Evolutionary conservation across 1,284 basidiomycete species (phyloP).

Genomic region (Ustilago shanxiensis): DNA sequence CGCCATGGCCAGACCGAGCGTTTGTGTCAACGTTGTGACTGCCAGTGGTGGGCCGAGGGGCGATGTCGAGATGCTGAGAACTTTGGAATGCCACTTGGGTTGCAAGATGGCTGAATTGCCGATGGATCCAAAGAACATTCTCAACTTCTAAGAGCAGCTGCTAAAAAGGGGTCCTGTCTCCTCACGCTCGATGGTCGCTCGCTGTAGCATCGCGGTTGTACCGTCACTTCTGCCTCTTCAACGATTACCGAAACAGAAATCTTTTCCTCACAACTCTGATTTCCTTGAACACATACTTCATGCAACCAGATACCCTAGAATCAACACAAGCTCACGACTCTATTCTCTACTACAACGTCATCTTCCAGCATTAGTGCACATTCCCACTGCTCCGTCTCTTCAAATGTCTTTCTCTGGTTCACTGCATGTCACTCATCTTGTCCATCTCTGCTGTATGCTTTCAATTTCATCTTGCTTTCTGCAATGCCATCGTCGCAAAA

Average conservation of each 20-base stretch:
- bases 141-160: constrained; percentile 47
- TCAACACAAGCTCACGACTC: background rate
- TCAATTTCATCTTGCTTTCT: background rate
- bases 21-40: constrained; percentile 94
- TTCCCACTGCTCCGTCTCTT: background rate
- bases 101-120: constrained; percentile 63
- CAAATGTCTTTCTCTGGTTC: background rate
- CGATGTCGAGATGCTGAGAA: constrained; percentile 95
- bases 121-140: constrained; percentile 60
- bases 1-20: constrained; percentile 83
- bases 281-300: background rate
- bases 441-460: constrained; percentile 8
- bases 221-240: background rate
- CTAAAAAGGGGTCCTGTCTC: background rate
- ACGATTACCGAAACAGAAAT: too few species aligned
- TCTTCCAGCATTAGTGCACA: background rate
- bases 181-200: too few species aligned
- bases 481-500: background rate
- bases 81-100: constrained; percentile 82
- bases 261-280: too few species aligned
- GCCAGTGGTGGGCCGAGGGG: constrained; percentile 81
- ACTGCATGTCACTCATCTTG: background rate
- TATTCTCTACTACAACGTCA: background rate
- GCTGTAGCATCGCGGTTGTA: too few species aligned
- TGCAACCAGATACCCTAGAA: constrained; percentile 13